Evolutionary conservation across 1,139 yeast genomes (phyloP).

Genomic region (Pichia sp.): DNA sequence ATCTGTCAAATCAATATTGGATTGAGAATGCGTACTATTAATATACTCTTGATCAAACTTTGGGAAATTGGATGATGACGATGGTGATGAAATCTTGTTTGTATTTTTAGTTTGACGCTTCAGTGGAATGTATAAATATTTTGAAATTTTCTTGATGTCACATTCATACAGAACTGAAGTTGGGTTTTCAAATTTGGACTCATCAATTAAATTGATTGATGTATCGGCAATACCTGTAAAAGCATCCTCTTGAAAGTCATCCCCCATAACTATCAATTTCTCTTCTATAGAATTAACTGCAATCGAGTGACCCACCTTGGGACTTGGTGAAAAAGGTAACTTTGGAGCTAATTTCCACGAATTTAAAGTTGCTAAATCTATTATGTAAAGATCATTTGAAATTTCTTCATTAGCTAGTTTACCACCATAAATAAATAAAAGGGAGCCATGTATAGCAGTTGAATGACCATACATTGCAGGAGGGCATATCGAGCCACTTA

Average conservation of each 20-base stretch:
- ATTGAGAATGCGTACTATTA: background rate
- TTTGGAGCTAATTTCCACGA: constrained; percentile 38
- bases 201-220: constrained; percentile 37
- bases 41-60: background rate
- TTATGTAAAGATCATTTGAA: constrained; percentile 61
- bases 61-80: background rate
- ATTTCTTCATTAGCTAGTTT: constrained; percentile 71
- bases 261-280: constrained; percentile 83
- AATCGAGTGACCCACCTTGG: constrained; percentile 92
- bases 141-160: constrained; percentile 37
- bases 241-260: constrained; percentile 50
- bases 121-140: constrained; percentile 20
- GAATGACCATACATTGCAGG: constrained; percentile 92
- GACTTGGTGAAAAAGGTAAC: constrained; percentile 51
- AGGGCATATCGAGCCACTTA: constrained; percentile 38
- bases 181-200: constrained; percentile 35
- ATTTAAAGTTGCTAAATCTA: constrained; percentile 62
- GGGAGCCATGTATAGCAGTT: constrained; percentile 69
- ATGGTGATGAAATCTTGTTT: background rate
- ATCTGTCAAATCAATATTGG: constrained; percentile 12
- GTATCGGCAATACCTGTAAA: constrained; percentile 29
- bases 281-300: constrained; percentile 60
- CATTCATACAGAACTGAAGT: constrained; percentile 61
- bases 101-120: background rate
- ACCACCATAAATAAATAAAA: constrained; percentile 87